Evolutionary conservation across 2,329 filamentous ascomycete species (phyloP), one percentile per base, ranked within the genome.

Genomic region (Ascochyta fabae): DNA sequence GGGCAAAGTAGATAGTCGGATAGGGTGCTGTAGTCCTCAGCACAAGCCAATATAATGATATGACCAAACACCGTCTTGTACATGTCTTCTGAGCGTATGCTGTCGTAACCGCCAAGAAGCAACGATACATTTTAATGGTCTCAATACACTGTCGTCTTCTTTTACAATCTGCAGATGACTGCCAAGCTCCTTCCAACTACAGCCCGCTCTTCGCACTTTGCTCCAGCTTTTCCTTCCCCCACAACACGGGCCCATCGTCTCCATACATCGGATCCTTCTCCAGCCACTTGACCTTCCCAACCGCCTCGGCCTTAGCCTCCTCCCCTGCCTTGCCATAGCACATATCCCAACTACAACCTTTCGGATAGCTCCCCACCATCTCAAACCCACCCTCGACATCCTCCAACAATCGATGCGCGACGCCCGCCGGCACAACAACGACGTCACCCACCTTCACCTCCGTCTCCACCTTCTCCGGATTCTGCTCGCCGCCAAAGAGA

Each of bases 301-400:
- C 87, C 6, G 62, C 69, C 53, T 79, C 72, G 6, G 82, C 71
- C 64, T 83, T 83, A 6, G 72, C 69, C 66, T 84, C 81, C 67
- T 89, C 87, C 0, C 79, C 83, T 34, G 77, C 65, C 47, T 78
- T 78, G 1, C 87, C 88, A 76, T 90, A 68, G 64, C 87, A 90
- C 88, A 91, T 90, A 71, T 90, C 87, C 86, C 86, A 91, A 16
- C 71, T 80, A 15, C 76, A 77, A 0, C 80, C 82, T 23, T 61
- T 75, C 0, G 86, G 87, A 78, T 91, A 90, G 43, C 81, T 82
- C 0, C 88, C 88, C 0, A 90, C 83, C 87, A 90, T 89, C 67
- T 84, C 75, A 67, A 90, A 90, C 1, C 75, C 79, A 2, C 80
- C 78, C 16, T 77, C 73, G 19, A 81, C 48, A 67, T 89, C 85